These are phyloP conservation scores for Sarocladium oryzae DNA, from an alignment of 2,329 filamentous ascomycete species.

Conservation along the genomic window DNA sequence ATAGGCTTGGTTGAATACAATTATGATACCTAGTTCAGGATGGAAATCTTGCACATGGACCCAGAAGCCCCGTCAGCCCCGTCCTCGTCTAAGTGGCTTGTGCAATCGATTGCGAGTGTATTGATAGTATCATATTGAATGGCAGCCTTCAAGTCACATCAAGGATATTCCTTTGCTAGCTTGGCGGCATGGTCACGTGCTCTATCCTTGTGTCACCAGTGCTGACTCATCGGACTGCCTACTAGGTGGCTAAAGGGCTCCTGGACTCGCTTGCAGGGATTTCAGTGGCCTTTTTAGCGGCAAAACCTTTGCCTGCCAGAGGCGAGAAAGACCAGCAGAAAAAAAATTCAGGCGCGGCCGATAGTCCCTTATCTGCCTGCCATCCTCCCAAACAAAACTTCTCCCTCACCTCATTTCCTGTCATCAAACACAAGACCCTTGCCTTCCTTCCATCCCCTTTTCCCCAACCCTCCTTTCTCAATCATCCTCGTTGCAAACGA, in stretches of 20 bases:
- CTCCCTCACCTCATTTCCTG: neutral
- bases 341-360: constrained; percentile 8
- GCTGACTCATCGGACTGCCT: neutral
- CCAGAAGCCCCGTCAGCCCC: too few relatives aligned
- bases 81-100: too few relatives aligned
- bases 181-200: neutral
- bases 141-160: too few relatives aligned
- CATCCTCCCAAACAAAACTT: neutral
- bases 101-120: too few relatives aligned
- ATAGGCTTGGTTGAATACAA: neutral
- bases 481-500: constrained; percentile 1
- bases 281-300: constrained; percentile 3
- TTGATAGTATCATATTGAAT: too few relatives aligned
- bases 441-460: neutral
- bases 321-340: neutral
- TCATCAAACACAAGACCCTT: constrained; percentile 6
- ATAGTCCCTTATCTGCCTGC: constrained; percentile 9
- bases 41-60: neutral
- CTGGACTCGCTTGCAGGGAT: constrained; percentile 4
- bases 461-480: neutral
- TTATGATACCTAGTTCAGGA: constrained; percentile 3
- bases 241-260: neutral
- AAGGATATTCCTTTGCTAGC: neutral
- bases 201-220: neutral
- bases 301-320: constrained; percentile 3